Conservation (phyloP, 225 moss, liverwort and hornwort genomes). For the Takakia lepidozioides region DNA sequence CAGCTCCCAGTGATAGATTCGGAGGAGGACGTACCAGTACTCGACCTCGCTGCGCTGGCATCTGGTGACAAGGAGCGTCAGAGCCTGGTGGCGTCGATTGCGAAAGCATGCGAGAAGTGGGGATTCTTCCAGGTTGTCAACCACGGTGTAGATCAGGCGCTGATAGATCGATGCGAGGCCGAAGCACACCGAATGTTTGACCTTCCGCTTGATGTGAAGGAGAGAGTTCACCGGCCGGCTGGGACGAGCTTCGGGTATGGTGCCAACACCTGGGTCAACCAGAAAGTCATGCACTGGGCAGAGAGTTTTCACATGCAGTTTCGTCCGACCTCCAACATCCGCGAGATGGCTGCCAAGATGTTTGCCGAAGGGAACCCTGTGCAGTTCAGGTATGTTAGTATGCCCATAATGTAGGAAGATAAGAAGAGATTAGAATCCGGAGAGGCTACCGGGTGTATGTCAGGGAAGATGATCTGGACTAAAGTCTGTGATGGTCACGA, state of each 20-base stretch:
- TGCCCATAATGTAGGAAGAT: too few species aligned
- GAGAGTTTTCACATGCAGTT: constrained; percentile 63
- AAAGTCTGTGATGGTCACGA: too few species aligned
- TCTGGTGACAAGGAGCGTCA: constrained; percentile 10
- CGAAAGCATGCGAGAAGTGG: constrained; percentile 38
- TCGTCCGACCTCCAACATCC: constrained; percentile 47
- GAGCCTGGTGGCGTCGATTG: constrained; percentile 23
- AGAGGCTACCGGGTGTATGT: too few species aligned
- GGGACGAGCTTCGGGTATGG: constrained; percentile 52
- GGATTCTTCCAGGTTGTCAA: constrained; percentile 88
- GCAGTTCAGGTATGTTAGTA: constrained; percentile 49
- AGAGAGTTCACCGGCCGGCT: constrained; percentile 35
- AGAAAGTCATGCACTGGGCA: constrained; percentile 57
- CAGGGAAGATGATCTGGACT: too few species aligned
- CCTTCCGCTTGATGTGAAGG: constrained; percentile 58
- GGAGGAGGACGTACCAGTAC: constrained; percentile 11
- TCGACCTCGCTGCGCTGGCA: constrained; percentile 24
- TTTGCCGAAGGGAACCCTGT: constrained; percentile 31
- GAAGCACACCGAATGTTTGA: constrained; percentile 58
- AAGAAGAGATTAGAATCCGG: too few species aligned
- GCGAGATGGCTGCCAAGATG: constrained; percentile 36
- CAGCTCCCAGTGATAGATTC: constrained; percentile 3
- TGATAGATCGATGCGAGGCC: constrained; percentile 41
- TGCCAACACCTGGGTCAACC: constrained; percentile 52
- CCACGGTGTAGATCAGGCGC: constrained; percentile 45